phyloP scores from a whole-genome alignment of 2,329 filamentous ascomycete species.

The Fusarium zealandicum region DNA sequence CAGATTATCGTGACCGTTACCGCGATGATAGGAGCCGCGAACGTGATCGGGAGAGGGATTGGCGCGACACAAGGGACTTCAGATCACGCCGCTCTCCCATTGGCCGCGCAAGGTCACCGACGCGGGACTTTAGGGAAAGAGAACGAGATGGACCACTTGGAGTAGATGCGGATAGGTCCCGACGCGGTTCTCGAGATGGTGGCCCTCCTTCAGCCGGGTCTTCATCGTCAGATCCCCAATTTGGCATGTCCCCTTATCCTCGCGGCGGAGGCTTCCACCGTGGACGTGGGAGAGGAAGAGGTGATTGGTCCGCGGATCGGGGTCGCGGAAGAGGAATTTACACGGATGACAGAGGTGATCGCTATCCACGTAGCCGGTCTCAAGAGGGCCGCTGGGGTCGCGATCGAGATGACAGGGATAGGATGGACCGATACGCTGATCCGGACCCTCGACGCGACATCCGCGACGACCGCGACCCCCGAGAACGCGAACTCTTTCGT shows the following conservation, averaged over 20 bases:
- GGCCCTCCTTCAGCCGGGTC: conserved; percentile 75
- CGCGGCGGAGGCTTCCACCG: conserved; percentile 64
- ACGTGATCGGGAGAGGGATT: conserved; percentile 63
- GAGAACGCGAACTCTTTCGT: conserved; percentile 56
- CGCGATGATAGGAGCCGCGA: conserved; percentile 68
- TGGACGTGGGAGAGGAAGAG: conserved; percentile 59
- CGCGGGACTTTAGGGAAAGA: conserved; percentile 70
- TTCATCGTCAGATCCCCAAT: conserved; percentile 71
- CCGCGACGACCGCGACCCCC: conserved; percentile 57
- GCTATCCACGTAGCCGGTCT: conserved; percentile 71
- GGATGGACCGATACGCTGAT: conserved; percentile 53
- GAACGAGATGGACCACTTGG: conserved; percentile 65
- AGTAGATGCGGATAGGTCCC: conserved; percentile 70
- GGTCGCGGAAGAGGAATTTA: conserved; percentile 65
- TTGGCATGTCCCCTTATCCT: conserved; percentile 59
- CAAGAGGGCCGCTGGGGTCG: conserved; percentile 68
- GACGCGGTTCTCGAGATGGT: conserved; percentile 73
- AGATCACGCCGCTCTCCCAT: conserved; percentile 64
- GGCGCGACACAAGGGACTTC: conserved; percentile 51
- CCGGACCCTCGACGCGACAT: conserved; percentile 52
- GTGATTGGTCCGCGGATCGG: conserved; percentile 53
- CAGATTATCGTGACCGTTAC: conserved; percentile 66
- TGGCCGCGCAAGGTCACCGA: conserved; percentile 68
- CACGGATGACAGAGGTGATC: conserved; percentile 64
- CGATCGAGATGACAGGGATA: conserved; percentile 64